Conservation (phyloP, 2,329 filamentous ascomycete genomes). For the Fusarium pilosicola region DNA sequence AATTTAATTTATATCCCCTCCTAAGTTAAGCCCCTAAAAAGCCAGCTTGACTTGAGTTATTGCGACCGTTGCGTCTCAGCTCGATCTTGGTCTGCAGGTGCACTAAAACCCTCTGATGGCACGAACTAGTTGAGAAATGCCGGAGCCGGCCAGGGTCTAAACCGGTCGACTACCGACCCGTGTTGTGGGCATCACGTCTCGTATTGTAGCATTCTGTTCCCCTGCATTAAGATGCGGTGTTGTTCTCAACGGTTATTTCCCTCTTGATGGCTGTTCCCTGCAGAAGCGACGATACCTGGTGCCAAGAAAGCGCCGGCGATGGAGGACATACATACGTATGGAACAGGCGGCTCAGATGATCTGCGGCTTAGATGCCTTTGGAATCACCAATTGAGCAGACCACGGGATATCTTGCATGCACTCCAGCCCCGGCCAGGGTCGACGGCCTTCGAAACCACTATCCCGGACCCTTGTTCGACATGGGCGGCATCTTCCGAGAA, state of each 20-base stretch:
- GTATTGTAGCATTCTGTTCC: conserved; percentile 10
- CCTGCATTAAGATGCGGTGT: conserved; percentile 2
- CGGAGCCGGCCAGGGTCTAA: conserved; percentile 24
- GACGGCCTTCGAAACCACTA: conserved; percentile 3
- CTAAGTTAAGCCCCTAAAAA: too few relatives aligned
- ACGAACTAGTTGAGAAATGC: conserved; percentile 31
- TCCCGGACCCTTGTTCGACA: conserved; percentile 9
- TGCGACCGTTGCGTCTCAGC: too few relatives aligned
- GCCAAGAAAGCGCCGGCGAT: conserved; percentile 1
- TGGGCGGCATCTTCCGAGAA: conserved; percentile 31
- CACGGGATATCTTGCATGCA: conserved; percentile 14
- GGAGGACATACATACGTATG: conserved; percentile 1
- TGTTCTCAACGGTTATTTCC: not conserved
- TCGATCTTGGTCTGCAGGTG: conserved; percentile 24
- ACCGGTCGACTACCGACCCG: conserved; percentile 10
- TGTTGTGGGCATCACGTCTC: not conserved
- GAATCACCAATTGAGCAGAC: conserved; percentile 33
- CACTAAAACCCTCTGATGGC: conserved; percentile 15
- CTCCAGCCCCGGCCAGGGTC: not conserved
- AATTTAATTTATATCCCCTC: too few relatives aligned
- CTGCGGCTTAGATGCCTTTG: conserved; percentile 26
- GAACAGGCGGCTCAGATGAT: conserved; percentile 29
- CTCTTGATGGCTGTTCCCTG: not conserved
- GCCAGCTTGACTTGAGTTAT: too few relatives aligned
- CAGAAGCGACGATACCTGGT: not conserved